phyloP scores from a whole-genome alignment of 2,329 filamentous ascomycete genomes.

The Cladosporium sp. region DNA sequence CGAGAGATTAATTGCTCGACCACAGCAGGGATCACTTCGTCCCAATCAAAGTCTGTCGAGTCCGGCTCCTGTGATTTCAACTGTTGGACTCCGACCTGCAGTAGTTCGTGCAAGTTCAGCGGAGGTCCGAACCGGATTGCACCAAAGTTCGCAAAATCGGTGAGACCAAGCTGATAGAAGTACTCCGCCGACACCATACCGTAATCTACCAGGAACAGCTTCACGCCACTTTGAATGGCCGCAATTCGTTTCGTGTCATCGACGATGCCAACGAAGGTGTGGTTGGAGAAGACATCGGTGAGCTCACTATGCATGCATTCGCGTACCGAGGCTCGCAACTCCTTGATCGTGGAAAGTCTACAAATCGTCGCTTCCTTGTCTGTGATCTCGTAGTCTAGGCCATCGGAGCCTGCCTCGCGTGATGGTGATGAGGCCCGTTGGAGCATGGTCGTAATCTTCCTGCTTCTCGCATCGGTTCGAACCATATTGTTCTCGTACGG shows the following conservation, averaged over 20 bases:
- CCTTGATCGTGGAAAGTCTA: slow-evolving; percentile 80
- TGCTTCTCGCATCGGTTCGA: slow-evolving; percentile 81
- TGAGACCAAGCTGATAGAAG: slow-evolving; percentile 93
- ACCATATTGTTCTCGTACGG: slow-evolving; percentile 86
- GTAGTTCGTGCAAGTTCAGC: slow-evolving; percentile 68
- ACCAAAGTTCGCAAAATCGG: slow-evolving; percentile 95
- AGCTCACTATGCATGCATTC: slow-evolving; percentile 80
- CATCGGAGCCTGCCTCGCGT: slow-evolving; percentile 43
- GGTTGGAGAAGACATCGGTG: slow-evolving; percentile 81
- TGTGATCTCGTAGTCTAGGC: slow-evolving; percentile 69
- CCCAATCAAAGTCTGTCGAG: slow-evolving; percentile 63
- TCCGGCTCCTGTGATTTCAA: slow-evolving; percentile 52
- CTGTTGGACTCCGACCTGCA: slow-evolving; percentile 71
- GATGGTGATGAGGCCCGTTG: slow-evolving; percentile 44
- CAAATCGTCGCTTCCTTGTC: slow-evolving; percentile 71
- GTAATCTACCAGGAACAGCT: slow-evolving; percentile 91
- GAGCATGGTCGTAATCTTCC: slow-evolving; percentile 93
- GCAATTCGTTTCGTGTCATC: slow-evolving; percentile 83
- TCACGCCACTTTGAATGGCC: slow-evolving; percentile 91
- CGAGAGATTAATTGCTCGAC: slow-evolving; percentile 69
- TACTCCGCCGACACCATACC: slow-evolving; percentile 82
- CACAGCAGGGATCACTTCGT: slow-evolving; percentile 67
- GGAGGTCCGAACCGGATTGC: slow-evolving; percentile 76
- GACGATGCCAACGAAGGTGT: slow-evolving; percentile 92
- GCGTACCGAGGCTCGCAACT: slow-evolving; percentile 77